A percentile compares a stretch with the other conserved stretches of the same genome.
phyloP scores from a whole-genome alignment of 441 rosid genomes.

The Adansonia grandidieri region DNA sequence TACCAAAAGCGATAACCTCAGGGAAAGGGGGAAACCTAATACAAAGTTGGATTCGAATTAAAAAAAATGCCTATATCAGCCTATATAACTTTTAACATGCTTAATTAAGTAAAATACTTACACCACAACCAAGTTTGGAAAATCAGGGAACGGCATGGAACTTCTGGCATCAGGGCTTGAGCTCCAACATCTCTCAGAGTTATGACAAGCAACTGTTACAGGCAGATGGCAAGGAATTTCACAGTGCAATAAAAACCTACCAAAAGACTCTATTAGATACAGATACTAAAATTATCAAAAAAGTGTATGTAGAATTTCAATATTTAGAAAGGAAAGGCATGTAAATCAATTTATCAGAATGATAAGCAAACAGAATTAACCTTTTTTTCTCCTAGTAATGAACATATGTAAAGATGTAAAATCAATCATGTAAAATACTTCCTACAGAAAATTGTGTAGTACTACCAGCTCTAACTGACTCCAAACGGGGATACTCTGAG shows the following conservation, averaged over 20 bases:
- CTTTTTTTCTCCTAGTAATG: background rate
- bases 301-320: constrained; percentile 1
- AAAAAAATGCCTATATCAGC: background rate
- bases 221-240: constrained; percentile 75
- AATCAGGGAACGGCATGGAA: constrained; percentile 60
- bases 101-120: constrained; percentile 41
- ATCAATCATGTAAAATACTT: constrained; percentile 11
- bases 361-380: background rate
- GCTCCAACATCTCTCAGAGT: constrained; percentile 83
- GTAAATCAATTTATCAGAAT: background rate
- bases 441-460: constrained; percentile 8
- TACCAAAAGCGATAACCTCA: constrained; percentile 86
- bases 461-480: constrained; percentile 6
- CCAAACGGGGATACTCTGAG: background rate
- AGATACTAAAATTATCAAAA: constrained; percentile 15
- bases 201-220: constrained; percentile 87
- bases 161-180: constrained; percentile 65
- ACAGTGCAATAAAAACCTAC: constrained; percentile 79
- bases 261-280: constrained; percentile 36
- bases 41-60: constrained; percentile 26
- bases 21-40: constrained; percentile 87
- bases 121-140: constrained; percentile 78
- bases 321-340: constrained; percentile 10
- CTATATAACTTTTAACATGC: background rate
- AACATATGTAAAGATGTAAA: constrained; percentile 16